Conservation (phyloP, 345 rosid genomes). For the Acer yangbiense region DNA sequence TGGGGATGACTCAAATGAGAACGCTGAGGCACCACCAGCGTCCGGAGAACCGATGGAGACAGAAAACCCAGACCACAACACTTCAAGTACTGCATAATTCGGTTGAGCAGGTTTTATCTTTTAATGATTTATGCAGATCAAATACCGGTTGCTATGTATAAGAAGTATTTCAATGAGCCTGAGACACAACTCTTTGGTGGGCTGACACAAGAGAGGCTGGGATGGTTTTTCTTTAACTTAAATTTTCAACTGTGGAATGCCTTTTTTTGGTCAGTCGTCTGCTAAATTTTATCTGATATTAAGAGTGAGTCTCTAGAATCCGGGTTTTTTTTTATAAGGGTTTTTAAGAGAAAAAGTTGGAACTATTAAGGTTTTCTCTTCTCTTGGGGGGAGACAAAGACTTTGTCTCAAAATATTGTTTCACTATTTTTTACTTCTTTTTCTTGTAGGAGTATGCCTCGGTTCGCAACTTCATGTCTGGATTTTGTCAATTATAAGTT, state of each 20-base stretch:
- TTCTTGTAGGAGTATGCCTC: constrained; percentile 9
- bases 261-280: constrained; percentile 11
- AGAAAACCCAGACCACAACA: constrained; percentile 43
- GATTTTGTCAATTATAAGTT: not conserved
- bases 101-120: not conserved
- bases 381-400: not conserved
- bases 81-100: constrained; percentile 32
- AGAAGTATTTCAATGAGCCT: constrained; percentile 19
- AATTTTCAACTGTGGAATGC: constrained; percentile 14
- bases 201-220: constrained; percentile 10
- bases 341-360: not conserved
- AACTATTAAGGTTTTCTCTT: not conserved
- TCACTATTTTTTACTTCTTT: not conserved
- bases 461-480: not conserved
- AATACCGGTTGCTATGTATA: constrained; percentile 22
- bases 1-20: constrained; percentile 28
- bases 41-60: constrained; percentile 82
- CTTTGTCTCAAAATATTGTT: constrained; percentile 10
- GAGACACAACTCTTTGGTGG: constrained; percentile 19
- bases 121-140: constrained; percentile 15
- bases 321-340: constrained; percentile 21
- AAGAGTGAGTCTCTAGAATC: constrained; percentile 32
- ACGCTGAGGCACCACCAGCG: constrained; percentile 41
- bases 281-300: constrained; percentile 19
- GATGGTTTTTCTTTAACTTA: not conserved